Evolutionary conservation across 441 rosid genomes (phyloP).

Genomic region (Populus hybrid): DNA sequence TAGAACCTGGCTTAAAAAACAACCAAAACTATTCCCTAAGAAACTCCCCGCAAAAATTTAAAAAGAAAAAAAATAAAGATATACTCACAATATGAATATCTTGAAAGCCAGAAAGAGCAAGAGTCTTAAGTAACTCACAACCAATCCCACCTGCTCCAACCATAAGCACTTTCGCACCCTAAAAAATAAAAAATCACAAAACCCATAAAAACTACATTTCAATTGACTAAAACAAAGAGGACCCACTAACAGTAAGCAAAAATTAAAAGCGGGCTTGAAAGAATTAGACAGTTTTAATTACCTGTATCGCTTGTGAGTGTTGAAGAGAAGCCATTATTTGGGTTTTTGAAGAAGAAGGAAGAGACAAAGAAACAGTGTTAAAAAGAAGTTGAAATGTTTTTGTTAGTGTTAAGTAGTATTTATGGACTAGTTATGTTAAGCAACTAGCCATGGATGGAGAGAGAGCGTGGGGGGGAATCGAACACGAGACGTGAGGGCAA

Average conservation of each 20-base stretch:
- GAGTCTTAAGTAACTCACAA: conserved; percentile 95
- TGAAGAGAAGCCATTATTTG: conserved; percentile 49
- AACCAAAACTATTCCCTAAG: conserved; percentile 1
- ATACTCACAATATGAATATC: conserved; percentile 88
- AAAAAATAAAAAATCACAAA: conserved; percentile 12
- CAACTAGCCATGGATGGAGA: no score
- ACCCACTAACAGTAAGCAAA: not conserved
- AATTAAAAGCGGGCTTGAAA: not conserved
- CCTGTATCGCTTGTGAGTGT: conserved; percentile 56
- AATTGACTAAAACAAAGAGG: not conserved
- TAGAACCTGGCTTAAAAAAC: conserved; percentile 25
- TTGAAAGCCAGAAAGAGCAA: conserved; percentile 83
- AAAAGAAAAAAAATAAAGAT: not conserved
- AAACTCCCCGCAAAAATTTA: not conserved
- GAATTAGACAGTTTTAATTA: conserved; percentile 15
- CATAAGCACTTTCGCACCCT: conserved; percentile 96
- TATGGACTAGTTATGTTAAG: not conserved
- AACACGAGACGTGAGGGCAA: conserved; percentile 26
- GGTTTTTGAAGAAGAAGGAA: not conserved
- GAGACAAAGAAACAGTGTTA: conserved; percentile 11
- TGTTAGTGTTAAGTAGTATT: not conserved
- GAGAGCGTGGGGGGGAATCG: conserved; percentile 16
- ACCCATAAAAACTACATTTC: conserved; percentile 3
- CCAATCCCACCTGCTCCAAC: conserved; percentile 99
- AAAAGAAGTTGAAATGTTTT: conserved; percentile 9